Evolutionary conservation across 2,329 filamentous ascomycete genomes (phyloP).

Genomic region (Penicillium concentricum): DNA sequence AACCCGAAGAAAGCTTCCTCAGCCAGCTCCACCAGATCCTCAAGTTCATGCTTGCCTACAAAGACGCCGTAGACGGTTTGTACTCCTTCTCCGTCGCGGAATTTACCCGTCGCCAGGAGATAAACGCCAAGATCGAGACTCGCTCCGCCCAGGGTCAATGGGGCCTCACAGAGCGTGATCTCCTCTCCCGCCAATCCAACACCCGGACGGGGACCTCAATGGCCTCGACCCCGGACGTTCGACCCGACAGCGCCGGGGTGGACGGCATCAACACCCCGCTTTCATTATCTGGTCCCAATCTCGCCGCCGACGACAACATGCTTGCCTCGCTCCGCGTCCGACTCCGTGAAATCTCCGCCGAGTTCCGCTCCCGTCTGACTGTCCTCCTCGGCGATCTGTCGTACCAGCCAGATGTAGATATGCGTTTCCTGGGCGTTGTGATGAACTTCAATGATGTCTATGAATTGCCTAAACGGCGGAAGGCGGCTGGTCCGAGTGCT

Average conservation of each 20-base stretch:
- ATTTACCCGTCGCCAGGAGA: conserved; percentile 87
- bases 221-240: conserved; percentile 28
- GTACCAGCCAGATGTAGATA: conserved; percentile 90
- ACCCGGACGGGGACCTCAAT: conserved; percentile 29
- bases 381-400: conserved; percentile 83
- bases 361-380: conserved; percentile 76
- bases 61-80: conserved; percentile 87
- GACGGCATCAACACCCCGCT: conserved; percentile 42
- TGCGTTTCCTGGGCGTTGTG: conserved; percentile 90
- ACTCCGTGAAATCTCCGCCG: conserved; percentile 67
- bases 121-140: conserved; percentile 68
- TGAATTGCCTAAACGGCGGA: conserved; percentile 67
- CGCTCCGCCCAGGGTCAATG: conserved; percentile 64
- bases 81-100: conserved; percentile 95
- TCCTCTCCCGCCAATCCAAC: conserved; percentile 35
- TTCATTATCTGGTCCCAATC: conserved; percentile 33
- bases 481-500: conserved; percentile 29
- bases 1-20: conserved; percentile 76
- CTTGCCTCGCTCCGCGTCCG: conserved; percentile 74
- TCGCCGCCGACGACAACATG: conserved; percentile 56
- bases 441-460: conserved; percentile 99
- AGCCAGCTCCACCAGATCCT: conserved; percentile 88
- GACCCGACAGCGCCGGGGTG: conserved; percentile 17
- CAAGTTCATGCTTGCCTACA: conserved; percentile 89
- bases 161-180: conserved; percentile 60